A percentile compares a stretch with the other conserved stretches of the same genome.
phyloP scores from a whole-genome alignment of 495 filamentous ascomycete genomes.

The Hypoxylon rickii region DNA sequence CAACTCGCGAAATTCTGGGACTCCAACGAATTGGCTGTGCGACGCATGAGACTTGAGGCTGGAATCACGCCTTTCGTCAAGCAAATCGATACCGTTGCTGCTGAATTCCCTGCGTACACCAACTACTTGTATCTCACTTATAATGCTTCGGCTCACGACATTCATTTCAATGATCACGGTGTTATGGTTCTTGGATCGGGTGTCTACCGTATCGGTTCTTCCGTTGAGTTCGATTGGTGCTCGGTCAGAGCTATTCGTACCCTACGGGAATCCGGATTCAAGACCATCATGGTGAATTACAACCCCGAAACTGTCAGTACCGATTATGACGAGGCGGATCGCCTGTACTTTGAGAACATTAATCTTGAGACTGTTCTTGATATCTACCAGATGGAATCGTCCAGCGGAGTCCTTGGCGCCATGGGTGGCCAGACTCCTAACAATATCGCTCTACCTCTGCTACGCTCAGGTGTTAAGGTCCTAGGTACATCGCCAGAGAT shows the following conservation, averaged over 20 bases:
- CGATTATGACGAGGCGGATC: conserved; percentile 96
- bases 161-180: conserved; percentile 83
- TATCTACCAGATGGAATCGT: conserved; percentile 88
- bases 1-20: conserved; percentile 93
- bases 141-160: conserved; percentile 85
- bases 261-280: conserved; percentile 81
- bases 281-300: conserved; percentile 98
- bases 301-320: conserved; percentile 95
- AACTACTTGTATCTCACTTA: conserved; percentile 98
- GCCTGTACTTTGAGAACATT: conserved; percentile 97
- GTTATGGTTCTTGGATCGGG: conserved; percentile 96
- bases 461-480: conserved; percentile 87
- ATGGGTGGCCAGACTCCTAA: conserved; percentile 99
- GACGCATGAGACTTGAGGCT: conserved; percentile 77
- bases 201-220: conserved; percentile 96
- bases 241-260: conserved; percentile 96
- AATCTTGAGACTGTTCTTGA: conserved; percentile 92
- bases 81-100: conserved; percentile 98
- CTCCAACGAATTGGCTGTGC: conserved; percentile 88
- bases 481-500: conserved; percentile 96
- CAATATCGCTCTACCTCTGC: conserved; percentile 91
- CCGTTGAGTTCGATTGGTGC: conserved; percentile 99
- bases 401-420: conserved; percentile 90
- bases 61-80: conserved; percentile 89
- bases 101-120: conserved; percentile 92